These are phyloP conservation scores for Cyberlindnera suaveolens DNA, from an alignment of 805 yeast genomes.

Conservation along the genomic window DNA sequence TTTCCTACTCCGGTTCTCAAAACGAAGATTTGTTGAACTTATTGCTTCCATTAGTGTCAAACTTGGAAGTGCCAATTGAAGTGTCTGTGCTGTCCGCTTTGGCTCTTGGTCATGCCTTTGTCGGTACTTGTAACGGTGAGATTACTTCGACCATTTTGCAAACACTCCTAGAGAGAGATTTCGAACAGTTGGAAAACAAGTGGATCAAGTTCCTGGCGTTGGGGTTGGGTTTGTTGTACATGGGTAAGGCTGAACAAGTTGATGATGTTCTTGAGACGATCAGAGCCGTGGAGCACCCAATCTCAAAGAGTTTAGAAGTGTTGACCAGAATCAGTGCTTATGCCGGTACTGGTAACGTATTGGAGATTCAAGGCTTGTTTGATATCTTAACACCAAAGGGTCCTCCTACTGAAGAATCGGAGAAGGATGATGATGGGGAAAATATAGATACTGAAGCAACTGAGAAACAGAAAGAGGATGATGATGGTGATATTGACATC, in stretches of 20 bases:
- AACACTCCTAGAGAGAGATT: conserved; percentile 80
- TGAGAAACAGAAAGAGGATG: conserved; percentile 17
- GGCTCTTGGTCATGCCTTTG: conserved; percentile 89
- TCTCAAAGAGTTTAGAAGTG: conserved; percentile 82
- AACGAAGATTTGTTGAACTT: conserved; percentile 77
- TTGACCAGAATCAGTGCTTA: conserved; percentile 89
- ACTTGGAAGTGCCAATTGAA: conserved; percentile 67
- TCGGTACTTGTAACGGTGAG: conserved; percentile 94
- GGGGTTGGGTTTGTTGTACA: conserved; percentile 84
- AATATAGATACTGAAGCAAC: conserved; percentile 32
- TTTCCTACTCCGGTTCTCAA: conserved; percentile 92
- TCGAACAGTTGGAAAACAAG: conserved; percentile 68
- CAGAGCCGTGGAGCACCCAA: conserved; percentile 92
- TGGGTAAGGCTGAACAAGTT: conserved; percentile 91
- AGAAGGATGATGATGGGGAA: conserved; percentile 52
- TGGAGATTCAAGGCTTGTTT: conserved; percentile 85
- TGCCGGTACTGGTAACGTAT: conserved; percentile 96
- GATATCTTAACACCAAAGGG: conserved; percentile 75
- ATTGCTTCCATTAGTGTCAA: conserved; percentile 77
- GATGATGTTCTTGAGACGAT: conserved; percentile 93
- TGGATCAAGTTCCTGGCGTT: conserved; percentile 89
- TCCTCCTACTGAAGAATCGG: conserved; percentile 51
- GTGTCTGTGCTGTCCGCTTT: conserved; percentile 81
- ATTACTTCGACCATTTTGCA: conserved; percentile 88
- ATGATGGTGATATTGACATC: conserved; percentile 25